Evolutionary conservation across 768 basidiomycete species (phyloP).

Genomic region (Lactifluus hygrophoroides): DNA sequence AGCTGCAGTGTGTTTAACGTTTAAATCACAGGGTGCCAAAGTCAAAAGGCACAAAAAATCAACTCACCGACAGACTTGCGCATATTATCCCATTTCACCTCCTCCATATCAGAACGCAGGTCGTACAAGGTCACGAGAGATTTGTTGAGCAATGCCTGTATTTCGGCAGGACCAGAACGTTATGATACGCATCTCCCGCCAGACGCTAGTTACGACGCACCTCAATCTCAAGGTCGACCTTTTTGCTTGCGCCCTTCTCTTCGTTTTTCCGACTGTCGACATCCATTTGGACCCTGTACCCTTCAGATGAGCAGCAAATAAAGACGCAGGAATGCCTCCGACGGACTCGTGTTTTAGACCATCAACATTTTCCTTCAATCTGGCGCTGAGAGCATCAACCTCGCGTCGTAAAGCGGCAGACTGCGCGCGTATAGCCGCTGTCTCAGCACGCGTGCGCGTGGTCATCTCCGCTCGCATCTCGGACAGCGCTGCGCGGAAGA

Average conservation of each 20-base stretch:
- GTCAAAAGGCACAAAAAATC: not conserved
- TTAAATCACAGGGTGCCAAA: not conserved
- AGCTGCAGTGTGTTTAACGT: constrained; percentile 37
- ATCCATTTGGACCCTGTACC: constrained; percentile 85
- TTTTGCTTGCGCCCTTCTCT: constrained; percentile 73
- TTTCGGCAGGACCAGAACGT: not conserved
- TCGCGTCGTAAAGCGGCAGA: constrained; percentile 76
- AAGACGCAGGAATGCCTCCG: not conserved
- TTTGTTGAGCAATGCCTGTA: constrained; percentile 67
- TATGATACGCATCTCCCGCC: not conserved
- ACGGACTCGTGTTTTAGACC: constrained; percentile 89
- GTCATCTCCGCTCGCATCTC: constrained; percentile 84
- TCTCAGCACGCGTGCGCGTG: constrained; percentile 75
- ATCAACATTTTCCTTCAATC: constrained; percentile 89
- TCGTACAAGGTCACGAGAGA: constrained; percentile 68
- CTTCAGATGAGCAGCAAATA: not conserved
- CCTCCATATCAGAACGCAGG: constrained; percentile 71
- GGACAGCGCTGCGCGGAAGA: constrained; percentile 88
- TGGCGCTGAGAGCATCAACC: constrained; percentile 74
- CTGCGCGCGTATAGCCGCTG: constrained; percentile 68
- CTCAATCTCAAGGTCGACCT: constrained; percentile 78
- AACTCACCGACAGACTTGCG: constrained; percentile 67
- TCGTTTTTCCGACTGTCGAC: constrained; percentile 92
- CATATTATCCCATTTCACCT: constrained; percentile 86
- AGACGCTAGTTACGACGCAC: constrained; percentile 32